These are phyloP conservation scores for Pseudoscleropodium purum DNA, from an alignment of 225 moss, liverwort and hornwort genomes.

Conservation along the genomic window DNA sequence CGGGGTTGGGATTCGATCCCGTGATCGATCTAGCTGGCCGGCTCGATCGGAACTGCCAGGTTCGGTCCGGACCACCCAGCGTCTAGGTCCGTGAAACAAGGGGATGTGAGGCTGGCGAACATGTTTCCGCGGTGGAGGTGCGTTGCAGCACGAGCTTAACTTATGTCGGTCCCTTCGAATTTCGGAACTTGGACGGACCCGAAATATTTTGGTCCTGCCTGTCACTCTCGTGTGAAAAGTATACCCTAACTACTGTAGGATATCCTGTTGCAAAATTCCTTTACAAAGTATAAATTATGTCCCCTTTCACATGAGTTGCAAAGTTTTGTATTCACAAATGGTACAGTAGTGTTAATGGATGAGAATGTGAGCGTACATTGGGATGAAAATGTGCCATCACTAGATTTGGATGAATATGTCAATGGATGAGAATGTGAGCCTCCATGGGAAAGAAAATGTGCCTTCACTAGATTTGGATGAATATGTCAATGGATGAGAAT, in stretches of 20 bases:
- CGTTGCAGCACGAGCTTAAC: not conserved
- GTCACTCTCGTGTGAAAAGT: not conserved
- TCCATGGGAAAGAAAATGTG: too few relatives aligned
- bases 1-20: not conserved
- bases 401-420: too few relatives aligned
- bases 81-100: not conserved
- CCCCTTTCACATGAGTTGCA: not conserved
- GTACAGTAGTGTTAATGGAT: too few relatives aligned
- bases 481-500: not conserved
- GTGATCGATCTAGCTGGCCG: conserved; percentile 6
- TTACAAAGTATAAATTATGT: not conserved
- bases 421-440: too few relatives aligned
- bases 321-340: not conserved
- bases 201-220: not conserved
- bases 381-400: too few relatives aligned
- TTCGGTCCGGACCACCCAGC: not conserved
- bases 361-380: too few relatives aligned
- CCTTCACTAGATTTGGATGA: too few relatives aligned
- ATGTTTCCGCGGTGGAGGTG: not conserved
- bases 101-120: not conserved
- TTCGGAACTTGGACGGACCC: not conserved
- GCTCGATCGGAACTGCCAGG: not conserved
- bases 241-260: not conserved
- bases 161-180: not conserved
- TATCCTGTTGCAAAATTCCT: not conserved